Base-by-base conservation (phyloP, 176 grass and related monocot species). In the Rhynchospora pubera region DNA sequence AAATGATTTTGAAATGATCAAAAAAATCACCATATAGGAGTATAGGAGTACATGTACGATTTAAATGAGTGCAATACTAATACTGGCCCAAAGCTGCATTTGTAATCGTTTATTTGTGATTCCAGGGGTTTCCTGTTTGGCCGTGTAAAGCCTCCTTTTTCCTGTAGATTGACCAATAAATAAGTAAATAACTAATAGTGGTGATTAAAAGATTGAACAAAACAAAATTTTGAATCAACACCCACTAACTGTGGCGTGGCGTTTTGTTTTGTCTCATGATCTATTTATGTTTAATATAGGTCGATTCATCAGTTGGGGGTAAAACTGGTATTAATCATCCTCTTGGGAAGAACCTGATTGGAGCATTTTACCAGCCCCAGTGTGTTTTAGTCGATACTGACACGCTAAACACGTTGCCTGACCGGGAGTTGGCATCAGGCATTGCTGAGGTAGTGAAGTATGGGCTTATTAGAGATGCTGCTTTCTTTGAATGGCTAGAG, bases 401-500 rank as follows among this genome's bases (percentile, higher is more conserved):
- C 26, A 93, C 96, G 5, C 59, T 99, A 79, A 99, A 95, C 78
- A 93, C 91, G 44, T 93, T 99, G 84, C 93, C 92, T 1, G 91
- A 93, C 1, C 86, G 86, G 78, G 96, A 93, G 63, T 76, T 99
- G 21, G 96, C 89, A 87, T 99, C 96, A 85, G 96, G 96, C 60
- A 72, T 95, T 24, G 91, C 70, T 53, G 93, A 99, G 78, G 87
- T 99, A 16, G 91, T 99, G 53, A 95, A 99, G 59, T 99, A 99
- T 83, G 93, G 96, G 9, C 96, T 99, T 71, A 99, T 95, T 30
- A 94, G 96, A 85, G 93, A 99, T 43, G 87, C 96, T 2, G 75
- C 86, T 11, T 99, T 99, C 87, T 99, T 99, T 78, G 89, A 95
- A 65, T 99, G 96, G 91, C 96, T 93, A 88, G 96, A 95, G 89